Conservation (phyloP, 495 filamentous ascomycete genomes). For the Podospora fimiseda region DNA sequence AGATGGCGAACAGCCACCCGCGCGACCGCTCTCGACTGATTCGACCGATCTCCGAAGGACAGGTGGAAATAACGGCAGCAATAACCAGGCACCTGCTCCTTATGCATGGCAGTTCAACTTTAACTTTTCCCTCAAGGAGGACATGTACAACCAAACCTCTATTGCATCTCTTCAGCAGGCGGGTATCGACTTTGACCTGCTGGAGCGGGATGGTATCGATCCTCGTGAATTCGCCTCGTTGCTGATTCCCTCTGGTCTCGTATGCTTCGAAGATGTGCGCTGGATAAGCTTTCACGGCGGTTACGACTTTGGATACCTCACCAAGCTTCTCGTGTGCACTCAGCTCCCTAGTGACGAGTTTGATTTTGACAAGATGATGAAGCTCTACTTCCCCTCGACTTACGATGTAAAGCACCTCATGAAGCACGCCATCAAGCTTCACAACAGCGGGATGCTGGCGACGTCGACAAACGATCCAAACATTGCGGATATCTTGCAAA, state of each 20-base stretch:
- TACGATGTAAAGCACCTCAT: constrained; percentile 98
- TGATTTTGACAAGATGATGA: constrained; percentile 76
- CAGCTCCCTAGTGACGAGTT: constrained; percentile 79
- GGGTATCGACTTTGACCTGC: constrained; percentile 78
- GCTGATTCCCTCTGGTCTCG: constrained; percentile 83
- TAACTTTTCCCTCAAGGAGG: constrained; percentile 83
- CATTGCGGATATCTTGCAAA: constrained; percentile 62
- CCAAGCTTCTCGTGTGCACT: constrained; percentile 79
- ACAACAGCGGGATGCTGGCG: constrained; percentile 60
- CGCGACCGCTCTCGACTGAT: constrained; percentile 51
- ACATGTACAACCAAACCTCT: constrained; percentile 94
- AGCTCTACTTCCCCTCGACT: constrained; percentile 83
- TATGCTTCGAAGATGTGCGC: constrained; percentile 78
- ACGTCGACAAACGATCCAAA: constrained; percentile 58
- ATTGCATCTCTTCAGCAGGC: constrained; percentile 80
- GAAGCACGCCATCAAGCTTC: constrained; percentile 57
- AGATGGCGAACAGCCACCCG: constrained; percentile 76
- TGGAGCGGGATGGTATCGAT: constrained; percentile 86
- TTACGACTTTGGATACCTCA: constrained; percentile 95
- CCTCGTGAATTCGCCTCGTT: constrained; percentile 80
- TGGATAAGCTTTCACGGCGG: constrained; percentile 99
- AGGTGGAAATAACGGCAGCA: constrained; percentile 12
- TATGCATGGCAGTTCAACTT: constrained; percentile 99
- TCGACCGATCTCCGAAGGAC: constrained; percentile 41
- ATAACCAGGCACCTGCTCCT: constrained; percentile 57